A percentile compares a stretch with the other conserved stretches of the same genome.
phyloP scores from a whole-genome alignment of 78 protist genomes.

The Emiliania huxleyi region DNA sequence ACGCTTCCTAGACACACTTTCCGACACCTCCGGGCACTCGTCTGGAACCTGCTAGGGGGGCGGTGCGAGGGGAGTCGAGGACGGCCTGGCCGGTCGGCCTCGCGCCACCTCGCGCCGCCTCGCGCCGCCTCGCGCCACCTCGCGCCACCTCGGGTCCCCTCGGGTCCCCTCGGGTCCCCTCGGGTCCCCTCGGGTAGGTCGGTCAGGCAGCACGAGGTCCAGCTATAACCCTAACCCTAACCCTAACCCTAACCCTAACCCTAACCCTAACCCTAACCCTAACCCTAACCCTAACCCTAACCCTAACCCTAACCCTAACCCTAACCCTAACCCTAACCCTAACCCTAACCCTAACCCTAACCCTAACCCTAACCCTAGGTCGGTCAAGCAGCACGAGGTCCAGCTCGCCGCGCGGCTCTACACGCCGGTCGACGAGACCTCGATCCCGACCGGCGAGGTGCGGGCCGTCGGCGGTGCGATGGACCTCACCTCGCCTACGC shows the following conservation, averaged over 20 bases:
- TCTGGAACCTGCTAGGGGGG: too few relatives aligned
- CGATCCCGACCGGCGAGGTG: constrained; percentile 24
- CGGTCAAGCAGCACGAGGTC: not conserved
- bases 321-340: too few relatives aligned
- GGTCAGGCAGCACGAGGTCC: too few relatives aligned
- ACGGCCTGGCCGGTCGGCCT: too few relatives aligned
- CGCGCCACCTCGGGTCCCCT: too few relatives aligned
- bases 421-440: constrained; percentile 8
- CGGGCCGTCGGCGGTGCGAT: not conserved
- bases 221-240: not conserved
- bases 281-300: constrained; percentile 33
- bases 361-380: not conserved
- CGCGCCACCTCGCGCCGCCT: too few relatives aligned
- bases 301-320: constrained; percentile 38
- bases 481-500: not conserved
- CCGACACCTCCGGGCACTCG: too few relatives aligned
- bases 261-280: constrained; percentile 35
- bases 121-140: too few relatives aligned
- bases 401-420: not conserved
- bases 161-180: too few relatives aligned
- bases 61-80: too few relatives aligned
- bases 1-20: too few relatives aligned
- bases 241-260: constrained; percentile 21
- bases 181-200: too few relatives aligned
- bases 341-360: constrained; percentile 23